These are phyloP conservation scores for Phallus indusiatus DNA, from an alignment of 768 basidiomycete species.

Conservation along the genomic window DNA sequence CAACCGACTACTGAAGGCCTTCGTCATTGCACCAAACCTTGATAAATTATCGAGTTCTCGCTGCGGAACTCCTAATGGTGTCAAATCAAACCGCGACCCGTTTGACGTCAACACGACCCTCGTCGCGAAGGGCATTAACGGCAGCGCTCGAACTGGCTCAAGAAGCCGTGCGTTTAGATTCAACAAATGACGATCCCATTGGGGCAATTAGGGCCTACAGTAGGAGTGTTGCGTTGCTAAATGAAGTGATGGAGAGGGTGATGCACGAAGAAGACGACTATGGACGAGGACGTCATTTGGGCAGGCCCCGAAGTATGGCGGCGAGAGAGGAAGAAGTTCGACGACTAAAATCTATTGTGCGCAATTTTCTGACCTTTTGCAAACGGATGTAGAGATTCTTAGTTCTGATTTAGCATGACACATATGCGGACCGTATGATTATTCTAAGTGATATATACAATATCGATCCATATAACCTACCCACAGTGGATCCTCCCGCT, in stretches of 20 bases:
- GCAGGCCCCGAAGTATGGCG: conserved; percentile 67
- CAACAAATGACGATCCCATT: conserved; percentile 79
- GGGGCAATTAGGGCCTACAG: conserved; percentile 86
- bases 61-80: not conserved
- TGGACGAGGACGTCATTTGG: conserved; percentile 35
- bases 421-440: conserved; percentile 90
- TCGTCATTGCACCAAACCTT: too few relatives aligned
- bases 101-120: conserved; percentile 38
- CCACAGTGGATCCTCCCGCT: conserved; percentile 39
- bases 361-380: conserved; percentile 23
- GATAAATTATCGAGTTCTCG: too few relatives aligned
- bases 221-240: conserved; percentile 75
- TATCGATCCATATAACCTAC: conserved; percentile 64
- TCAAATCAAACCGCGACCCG: not conserved
- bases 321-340: conserved; percentile 88
- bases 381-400: not conserved
- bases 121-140: conserved; percentile 80
- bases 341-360: conserved; percentile 78
- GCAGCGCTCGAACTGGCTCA: conserved; percentile 80
- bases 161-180: conserved; percentile 82
- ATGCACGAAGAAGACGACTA: conserved; percentile 75
- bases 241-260: conserved; percentile 89
- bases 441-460: conserved; percentile 85
- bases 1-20: too few relatives aligned
- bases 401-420: conserved; percentile 61